Evolutionary conservation across 1,139 yeast genomes (phyloP).

Genomic region (Hanseniaspora uvarum): DNA sequence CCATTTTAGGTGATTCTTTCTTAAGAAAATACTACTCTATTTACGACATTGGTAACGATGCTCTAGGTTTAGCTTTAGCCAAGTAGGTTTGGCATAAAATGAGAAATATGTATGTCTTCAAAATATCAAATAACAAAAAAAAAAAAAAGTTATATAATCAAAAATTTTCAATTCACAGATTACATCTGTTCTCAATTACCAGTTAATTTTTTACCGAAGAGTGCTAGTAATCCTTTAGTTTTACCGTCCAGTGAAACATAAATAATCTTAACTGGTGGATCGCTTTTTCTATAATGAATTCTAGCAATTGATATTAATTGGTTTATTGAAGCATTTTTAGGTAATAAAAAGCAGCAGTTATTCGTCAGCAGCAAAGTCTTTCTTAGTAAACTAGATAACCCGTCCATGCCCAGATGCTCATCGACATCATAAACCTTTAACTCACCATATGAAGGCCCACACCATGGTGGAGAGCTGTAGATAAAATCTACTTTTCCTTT

Average conservation of each 20-base stretch:
- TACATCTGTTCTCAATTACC: background rate
- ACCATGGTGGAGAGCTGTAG: constrained; percentile 95
- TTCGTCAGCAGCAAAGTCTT: constrained; percentile 38
- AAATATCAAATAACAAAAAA: background rate
- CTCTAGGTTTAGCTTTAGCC: constrained; percentile 84
- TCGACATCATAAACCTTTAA: constrained; percentile 41
- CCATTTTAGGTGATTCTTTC: constrained; percentile 94
- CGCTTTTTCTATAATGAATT: constrained; percentile 37
- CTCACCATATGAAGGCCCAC: constrained; percentile 63
- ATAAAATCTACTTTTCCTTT: constrained; percentile 48
- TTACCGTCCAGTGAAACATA: constrained; percentile 50
- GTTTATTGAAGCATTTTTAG: constrained; percentile 52
- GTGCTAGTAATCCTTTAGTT: constrained; percentile 13
- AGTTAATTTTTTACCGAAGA: constrained; percentile 5
- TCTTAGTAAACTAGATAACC: constrained; percentile 37
- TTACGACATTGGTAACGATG: constrained; percentile 78
- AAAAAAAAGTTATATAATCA: background rate
- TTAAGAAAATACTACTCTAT: constrained; percentile 88
- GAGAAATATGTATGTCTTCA: background rate
- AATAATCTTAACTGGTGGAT: constrained; percentile 45
- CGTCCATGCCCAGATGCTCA: constrained; percentile 29
- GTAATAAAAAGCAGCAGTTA: constrained; percentile 64
- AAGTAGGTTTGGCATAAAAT: constrained; percentile 29
- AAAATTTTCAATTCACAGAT: background rate
- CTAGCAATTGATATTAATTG: constrained; percentile 46